Evolutionary conservation across 805 yeast species (phyloP), one percentile per base, ranked within the genome.

Genomic region (Suhomyces sp.): DNA sequence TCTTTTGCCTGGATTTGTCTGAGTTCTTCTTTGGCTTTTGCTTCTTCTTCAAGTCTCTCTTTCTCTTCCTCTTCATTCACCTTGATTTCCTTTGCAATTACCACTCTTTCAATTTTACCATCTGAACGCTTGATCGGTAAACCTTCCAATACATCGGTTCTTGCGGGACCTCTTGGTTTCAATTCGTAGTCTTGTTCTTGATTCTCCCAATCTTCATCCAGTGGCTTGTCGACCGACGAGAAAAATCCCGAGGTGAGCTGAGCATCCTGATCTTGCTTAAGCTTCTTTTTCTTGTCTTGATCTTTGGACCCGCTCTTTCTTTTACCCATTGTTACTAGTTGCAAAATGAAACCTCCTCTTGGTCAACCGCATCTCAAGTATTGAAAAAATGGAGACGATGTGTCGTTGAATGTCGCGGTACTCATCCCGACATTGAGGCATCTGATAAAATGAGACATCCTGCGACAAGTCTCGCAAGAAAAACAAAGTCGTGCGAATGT

Each of bases 121-220:
- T 79, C 86, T 11, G 72, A 69, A 4, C 71, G 66, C 50, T 83
- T 84, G 35, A 90, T 85, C 1, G 98, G 98, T 36, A 91, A 69
- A 8, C 83, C 81, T 53, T 85, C 96, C 4, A 74, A 70, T 4
- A 66, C 70, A 4, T 65, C 68, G 5, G 67, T 71, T 9, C 66
- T 58, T 13, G 61, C 60, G 44, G 78, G 60, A 3, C 58, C 50
- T 56, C 98, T 74, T 2, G 96, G 95, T 37, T 55, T 62, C 45
- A 70, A 60, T 54, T 90, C 98, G 49, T 87, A 88, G 36, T 78
- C 90, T 50, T 80, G 85, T 49, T 86, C 95, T 39, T 76, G 81
- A 38, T 82, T 74, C n/a, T 80, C 87, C 83, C 81, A 78, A 38
- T 72, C 65, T 5, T 49, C 58, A 12, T 56, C 50, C 5, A 43